phyloP scores from a whole-genome alignment of 768 basidiomycete species.

The Calocera cornea region DNA sequence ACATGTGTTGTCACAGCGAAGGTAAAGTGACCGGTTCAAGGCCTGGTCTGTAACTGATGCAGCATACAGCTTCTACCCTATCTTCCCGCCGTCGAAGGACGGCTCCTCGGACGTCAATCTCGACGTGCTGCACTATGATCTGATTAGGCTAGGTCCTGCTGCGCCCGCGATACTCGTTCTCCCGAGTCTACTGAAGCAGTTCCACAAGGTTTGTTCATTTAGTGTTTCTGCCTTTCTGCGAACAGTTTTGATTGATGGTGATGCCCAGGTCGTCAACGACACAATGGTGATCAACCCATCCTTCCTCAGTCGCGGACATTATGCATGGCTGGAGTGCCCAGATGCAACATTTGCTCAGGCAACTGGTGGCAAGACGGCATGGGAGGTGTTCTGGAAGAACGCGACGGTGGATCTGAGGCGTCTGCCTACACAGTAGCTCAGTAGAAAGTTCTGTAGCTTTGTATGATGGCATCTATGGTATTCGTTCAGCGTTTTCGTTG shows the following conservation, averaged over 20 bases:
- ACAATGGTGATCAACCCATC: conserved; percentile 81
- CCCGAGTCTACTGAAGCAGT: conserved; percentile 81
- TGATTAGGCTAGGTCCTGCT: conserved; percentile 31
- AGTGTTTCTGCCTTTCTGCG: background rate
- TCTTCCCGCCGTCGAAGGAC: conserved; percentile 75
- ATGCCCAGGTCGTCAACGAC: conserved; percentile 53
- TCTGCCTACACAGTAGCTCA: background rate
- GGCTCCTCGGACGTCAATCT: conserved; percentile 72
- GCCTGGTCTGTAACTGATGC: background rate
- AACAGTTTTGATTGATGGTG: background rate
- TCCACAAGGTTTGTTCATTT: conserved; percentile 67
- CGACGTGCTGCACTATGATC: conserved; percentile 64
- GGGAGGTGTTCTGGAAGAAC: conserved; percentile 4
- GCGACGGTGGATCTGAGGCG: background rate
- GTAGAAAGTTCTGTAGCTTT: background rate
- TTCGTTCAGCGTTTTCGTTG: background rate
- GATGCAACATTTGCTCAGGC: background rate
- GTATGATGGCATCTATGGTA: background rate
- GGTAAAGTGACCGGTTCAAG: conserved; percentile 31
- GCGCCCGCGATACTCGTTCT: conserved; percentile 77
- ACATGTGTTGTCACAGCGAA: conserved; percentile 75
- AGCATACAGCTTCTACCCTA: conserved; percentile 69
- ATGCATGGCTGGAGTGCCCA: background rate
- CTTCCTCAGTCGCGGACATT: conserved; percentile 32
- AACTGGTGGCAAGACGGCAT: background rate